Evolutionary conservation across 2,329 filamentous ascomycete species (phyloP), one percentile per base, ranked within the genome.

Genomic region (Colletotrichum godetiae): DNA sequence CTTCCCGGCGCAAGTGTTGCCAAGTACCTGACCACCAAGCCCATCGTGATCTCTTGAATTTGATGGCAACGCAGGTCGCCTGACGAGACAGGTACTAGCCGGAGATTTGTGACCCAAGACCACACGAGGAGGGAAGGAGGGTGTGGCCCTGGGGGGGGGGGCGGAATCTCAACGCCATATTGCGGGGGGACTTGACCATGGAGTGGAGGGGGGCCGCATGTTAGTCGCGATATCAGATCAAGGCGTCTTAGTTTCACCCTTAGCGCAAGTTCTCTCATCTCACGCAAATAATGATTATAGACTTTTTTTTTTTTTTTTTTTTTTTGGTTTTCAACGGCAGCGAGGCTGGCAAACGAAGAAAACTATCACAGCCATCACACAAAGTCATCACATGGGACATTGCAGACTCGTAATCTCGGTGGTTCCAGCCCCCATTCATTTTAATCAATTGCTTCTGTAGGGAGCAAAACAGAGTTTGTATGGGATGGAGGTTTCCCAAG

Each of bases 41-140:
- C 42, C 19, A n/a, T 22, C 53, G 42, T 53, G 46, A 5, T n/a
- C 31, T 1, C 7, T 52, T 57, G 29, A 7, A 58, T 68, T 55
- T 49, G 64, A 52, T n/a, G 57, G 57, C 42, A 13, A 58, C 57
- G 64, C 64, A 37, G 60, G 42, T 62, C 68, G 64, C 62, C 62
- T 70, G 29, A 70, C 42, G 55, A 67, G 61, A 70, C 67, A 12
- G 29, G 24, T 62, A 27, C 65, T 33, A 22, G 35, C 64, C 37
- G 27, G 19, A 13, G 8, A 33, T 29, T 12, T 13, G 42, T 67
- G 19, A 67, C 37, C 56, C 29, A 35, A 59, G n/a, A 52, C 57
- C 33, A 22, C 8, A 49, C 10, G 10, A 12, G 27, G 61, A 37
- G 12, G 31, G 22, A 2, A 11, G 53, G n/a, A 24, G 4, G n/a